Conservation (phyloP, 2,329 filamentous ascomycete species). For the Cordyceps militaris region DNA sequence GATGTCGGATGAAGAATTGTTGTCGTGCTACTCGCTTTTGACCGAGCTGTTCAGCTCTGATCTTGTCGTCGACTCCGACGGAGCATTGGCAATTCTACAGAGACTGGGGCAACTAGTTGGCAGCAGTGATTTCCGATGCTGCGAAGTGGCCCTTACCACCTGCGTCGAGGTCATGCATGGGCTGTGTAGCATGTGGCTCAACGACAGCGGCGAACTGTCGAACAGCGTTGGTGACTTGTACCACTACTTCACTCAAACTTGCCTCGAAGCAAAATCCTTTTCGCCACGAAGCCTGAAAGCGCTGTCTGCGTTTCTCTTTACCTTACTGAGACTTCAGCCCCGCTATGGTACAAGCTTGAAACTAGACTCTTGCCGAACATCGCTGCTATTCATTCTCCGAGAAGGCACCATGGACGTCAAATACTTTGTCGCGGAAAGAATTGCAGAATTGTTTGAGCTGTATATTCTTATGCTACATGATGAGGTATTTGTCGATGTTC, state of each 20-base stretch:
- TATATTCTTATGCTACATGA: slow-evolving; percentile 82
- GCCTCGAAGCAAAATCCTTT: slow-evolving; percentile 60
- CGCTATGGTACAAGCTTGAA: slow-evolving; percentile 56
- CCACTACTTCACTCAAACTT: slow-evolving; percentile 62
- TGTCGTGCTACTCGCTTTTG: slow-evolving; percentile 44
- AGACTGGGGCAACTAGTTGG: slow-evolving; percentile 45
- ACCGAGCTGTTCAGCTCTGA: slow-evolving; percentile 48
- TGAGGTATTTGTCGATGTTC: slow-evolving; percentile 73
- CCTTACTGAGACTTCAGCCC: slow-evolving; percentile 59
- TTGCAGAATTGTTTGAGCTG: slow-evolving; percentile 70
- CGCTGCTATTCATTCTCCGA: slow-evolving; percentile 65
- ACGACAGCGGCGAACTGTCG: slow-evolving; percentile 52
- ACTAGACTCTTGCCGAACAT: slow-evolving; percentile 57
- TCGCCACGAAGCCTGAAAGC: slow-evolving; percentile 62
- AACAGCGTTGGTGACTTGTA: slow-evolving; percentile 70
- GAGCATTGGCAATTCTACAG: slow-evolving; percentile 41
- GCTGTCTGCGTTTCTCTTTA: slow-evolving; percentile 62
- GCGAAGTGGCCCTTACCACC: slow-evolving; percentile 63
- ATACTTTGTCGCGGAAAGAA: slow-evolving; percentile 60
- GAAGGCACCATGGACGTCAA: slow-evolving; percentile 64
- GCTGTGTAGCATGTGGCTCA: slow-evolving; percentile 57
- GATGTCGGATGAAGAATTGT: slow-evolving; percentile 45
- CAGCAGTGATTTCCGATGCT: slow-evolving; percentile 58
- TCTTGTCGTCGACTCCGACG: slow-evolving; percentile 39
- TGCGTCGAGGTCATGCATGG: slow-evolving; percentile 62